Base-by-base conservation (phyloP, 2,329 filamentous ascomycete species). In the Ascochyta clinopodiicola region DNA sequence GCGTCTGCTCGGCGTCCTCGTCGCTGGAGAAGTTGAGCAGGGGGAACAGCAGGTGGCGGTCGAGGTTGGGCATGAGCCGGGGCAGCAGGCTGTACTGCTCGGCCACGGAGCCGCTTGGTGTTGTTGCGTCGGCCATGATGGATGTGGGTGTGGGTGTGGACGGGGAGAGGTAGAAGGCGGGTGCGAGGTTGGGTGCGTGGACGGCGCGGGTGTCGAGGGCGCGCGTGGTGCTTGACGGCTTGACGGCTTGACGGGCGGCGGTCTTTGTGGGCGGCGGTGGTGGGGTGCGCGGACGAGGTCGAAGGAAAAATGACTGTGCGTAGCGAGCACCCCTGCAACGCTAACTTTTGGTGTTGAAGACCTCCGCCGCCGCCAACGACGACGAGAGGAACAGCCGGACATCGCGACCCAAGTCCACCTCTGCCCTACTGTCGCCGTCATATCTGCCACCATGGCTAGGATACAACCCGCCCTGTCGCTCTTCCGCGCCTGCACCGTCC, bases 11-110 rank as follows among this genome's bases (percentile, higher is more conserved):
- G 76, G 92, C 88, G 64, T 96, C 89, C 77, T 91, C 88, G 74
- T 89, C 88, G 72, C 88, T 88, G 71, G 90, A 85, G 79, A 96
- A 97, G 81, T 97, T 93, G 75, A 99, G 88, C 62, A 99, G 86
- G 65, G 95, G 95, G 81, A 96, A 99, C 74, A 98, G 90, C 70
- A 99, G 84, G 78, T 99, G 95, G 68, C 95, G 88, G 82, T 97
- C 95, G 78, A 99, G 90, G 78, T 96, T 88, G 67, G 88, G 88
- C 75, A 97, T 90, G 73, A 99, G 83, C 80, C 93, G 92, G 70
- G 92, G 91, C 70, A 97, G 86, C 62, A 98, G 86, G 76, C 89
- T 89, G 81, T 91, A 86, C 77, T 90, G 82, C 76, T 87, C 86
- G 72, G 84, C 86, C 78, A 88, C 82, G 74, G 85, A 76, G 59